Conservation (phyloP, 2,329 filamentous ascomycete genomes). For the Phyllosticta ampelicida region DNA sequence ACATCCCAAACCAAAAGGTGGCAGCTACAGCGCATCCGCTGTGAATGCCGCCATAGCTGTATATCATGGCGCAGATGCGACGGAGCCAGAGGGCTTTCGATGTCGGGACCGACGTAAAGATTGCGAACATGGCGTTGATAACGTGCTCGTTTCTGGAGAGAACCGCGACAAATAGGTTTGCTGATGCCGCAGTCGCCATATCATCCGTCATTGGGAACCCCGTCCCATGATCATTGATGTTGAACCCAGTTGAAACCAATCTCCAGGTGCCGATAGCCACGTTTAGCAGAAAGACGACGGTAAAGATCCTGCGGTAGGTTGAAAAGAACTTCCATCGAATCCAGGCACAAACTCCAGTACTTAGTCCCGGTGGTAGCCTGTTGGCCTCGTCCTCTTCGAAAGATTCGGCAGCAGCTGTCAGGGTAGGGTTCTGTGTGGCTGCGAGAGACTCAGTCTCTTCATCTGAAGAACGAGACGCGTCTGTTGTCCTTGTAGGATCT, state of each 20-base stretch:
- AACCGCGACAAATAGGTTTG: conserved; percentile 23
- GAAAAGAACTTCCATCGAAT: conserved; percentile 9
- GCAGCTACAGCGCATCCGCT: conserved; percentile 23
- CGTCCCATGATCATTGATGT: not conserved
- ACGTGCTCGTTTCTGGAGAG: conserved; percentile 24
- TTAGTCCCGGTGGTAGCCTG: not conserved
- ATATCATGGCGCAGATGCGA: conserved; percentile 19
- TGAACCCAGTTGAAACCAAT: conserved; percentile 3
- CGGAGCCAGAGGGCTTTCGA: conserved; percentile 17
- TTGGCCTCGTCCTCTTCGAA: not conserved
- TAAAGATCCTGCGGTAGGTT: conserved; percentile 8
- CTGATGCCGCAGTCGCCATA: conserved; percentile 21
- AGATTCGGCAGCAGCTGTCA: not conserved
- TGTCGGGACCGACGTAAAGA: conserved; percentile 23
- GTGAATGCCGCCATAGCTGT: conserved; percentile 26
- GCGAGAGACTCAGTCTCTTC: not conserved
- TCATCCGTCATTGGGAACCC: not conserved
- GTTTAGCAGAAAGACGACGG: conserved; percentile 6
- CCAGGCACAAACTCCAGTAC: not conserved
- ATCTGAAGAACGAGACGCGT: not conserved
- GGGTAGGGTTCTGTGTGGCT: not conserved
- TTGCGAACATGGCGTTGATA: conserved; percentile 21
- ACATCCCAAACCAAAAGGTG: conserved; percentile 33
- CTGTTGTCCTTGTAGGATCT: not conserved
- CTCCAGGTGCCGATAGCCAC: not conserved